Evolutionary conservation across 1,284 basidiomycete genomes (phyloP), one percentile per base, ranked within the genome.

Genomic region (Prillingera fragicola): DNA sequence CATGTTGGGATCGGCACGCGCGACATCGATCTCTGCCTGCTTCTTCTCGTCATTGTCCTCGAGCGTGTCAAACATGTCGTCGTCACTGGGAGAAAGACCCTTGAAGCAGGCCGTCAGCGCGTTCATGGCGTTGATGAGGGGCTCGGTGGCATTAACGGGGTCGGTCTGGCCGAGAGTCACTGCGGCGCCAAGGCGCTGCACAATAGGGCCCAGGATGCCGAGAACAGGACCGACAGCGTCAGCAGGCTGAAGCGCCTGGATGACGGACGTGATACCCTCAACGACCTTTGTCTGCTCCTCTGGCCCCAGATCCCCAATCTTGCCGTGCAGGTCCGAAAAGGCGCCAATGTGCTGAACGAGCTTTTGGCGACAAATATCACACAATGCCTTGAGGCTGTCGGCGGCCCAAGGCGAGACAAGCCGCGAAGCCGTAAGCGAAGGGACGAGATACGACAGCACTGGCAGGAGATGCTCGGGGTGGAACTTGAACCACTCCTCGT

Each of bases 281-380:
- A 92, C 73, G 1, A 92, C 85, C 69, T 90, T 92, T 52, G 81
- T 80, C 69, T 85, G 87, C 70, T 92, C 88, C 19, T 84, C 83
- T 50, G 88, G 84, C 83, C 84, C 84, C 43, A 90, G 81, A 14
- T 76, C 76, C 8, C 77, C 79, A 41, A 91, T 70, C 26, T 82
- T 80, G 2, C 83, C 81, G 69, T 91, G 85, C 43, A 94, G 68
- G 52, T 84, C 80, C 4, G 82, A 85, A 65, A 94, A 92, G 0
- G 86, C 84, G 3, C 75, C 77, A 34, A 92, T 87, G 57, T 88
- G 86, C 12, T 81, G 78, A 0, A 87, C 85, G 6, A 92, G 75
- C 18, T 82, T 83, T 14, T 74, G 75, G 29, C 89, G 75, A 65
- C 92, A 92, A 18, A 85, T 81, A 67, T 92, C 88, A 59, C 89